Base-by-base conservation (phyloP, 371 early-diverging fungal species). In the Syncephalis plumigaleata region DNA sequence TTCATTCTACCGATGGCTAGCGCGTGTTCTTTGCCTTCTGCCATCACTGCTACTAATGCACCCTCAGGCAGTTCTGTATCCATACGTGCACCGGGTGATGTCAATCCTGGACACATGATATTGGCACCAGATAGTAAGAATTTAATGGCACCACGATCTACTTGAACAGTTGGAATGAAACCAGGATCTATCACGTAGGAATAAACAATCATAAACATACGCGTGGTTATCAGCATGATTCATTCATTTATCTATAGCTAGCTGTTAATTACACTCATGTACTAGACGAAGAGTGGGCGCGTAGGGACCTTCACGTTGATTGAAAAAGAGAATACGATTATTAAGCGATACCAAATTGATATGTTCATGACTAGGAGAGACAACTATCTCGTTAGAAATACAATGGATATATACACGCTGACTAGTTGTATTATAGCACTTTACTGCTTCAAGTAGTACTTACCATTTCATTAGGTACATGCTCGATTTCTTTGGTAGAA, bases 21-120 rank as follows among this genome's bases (percentile, higher is more conserved):
- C 2, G 94, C 88, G 54, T 91, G 75, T 58, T 94, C 83, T 63
- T 97, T 97, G 38, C 95, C 98, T 63, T 97, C 94, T 3, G 94
- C 95, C 63, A 80, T 78, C 36, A 97, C 81, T 1, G 91, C 89
- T 1, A 93, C 98, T n/a, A 85, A 66, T 0, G 81, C 53, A 9
- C 70, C 81, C 27, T 61, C 74, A 7, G 84, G 84, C 24, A 91
- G 63, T 42, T 73, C 71, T 22, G 62, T 70, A 36, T 84, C 81
- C 72, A 97, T 73, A 45, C 74, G 61, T 4, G 89, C 97, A 3
- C 94, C 96, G 26, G 79, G 77, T 15, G 88, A 89, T 20, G 96
- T 95, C 58, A 95, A 66, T 27, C 98, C 97, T 9, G 95, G 97
- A 55, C 96, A 95, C 98, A 97, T 97, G 55, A 97, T 91, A 57